These are phyloP conservation scores for Zarea fungicola DNA, from an alignment of 2,329 filamentous ascomycete species.

Conservation along the genomic window DNA sequence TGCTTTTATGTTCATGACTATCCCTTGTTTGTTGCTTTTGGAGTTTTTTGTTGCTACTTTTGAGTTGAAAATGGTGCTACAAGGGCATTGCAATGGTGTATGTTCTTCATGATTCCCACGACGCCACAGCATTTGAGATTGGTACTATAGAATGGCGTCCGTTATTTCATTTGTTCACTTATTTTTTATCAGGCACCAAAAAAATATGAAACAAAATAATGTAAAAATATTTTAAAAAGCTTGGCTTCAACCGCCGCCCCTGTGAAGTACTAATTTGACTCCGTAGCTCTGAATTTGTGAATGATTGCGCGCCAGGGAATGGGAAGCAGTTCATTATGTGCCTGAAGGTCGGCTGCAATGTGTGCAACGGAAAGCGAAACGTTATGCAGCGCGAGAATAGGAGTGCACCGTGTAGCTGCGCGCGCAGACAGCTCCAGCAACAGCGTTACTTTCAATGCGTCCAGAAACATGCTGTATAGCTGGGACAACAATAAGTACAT, in stretches of 20 bases:
- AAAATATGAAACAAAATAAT: neutral
- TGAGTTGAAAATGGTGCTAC: conserved; percentile 4
- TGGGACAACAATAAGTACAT: conserved; percentile 6
- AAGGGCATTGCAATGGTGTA: conserved; percentile 11
- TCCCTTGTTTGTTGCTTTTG: conserved; percentile 1
- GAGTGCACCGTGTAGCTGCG: neutral
- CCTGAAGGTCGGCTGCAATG: conserved; percentile 5
- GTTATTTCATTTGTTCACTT: neutral
- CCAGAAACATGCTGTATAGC: neutral
- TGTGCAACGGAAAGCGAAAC: conserved; percentile 3
- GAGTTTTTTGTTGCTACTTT: conserved; percentile 12
- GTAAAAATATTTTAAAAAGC: neutral
- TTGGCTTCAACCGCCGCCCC: too few species aligned
- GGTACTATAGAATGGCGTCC: conserved; percentile 2
- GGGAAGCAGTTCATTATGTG: neutral
- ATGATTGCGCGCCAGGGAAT: neutral
- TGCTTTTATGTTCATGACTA: neutral
- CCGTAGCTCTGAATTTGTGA: too few species aligned
- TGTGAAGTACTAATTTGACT: too few species aligned
- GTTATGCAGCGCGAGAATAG: neutral
- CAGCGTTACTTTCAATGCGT: neutral
- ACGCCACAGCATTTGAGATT: conserved; percentile 12
- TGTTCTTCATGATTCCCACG: conserved; percentile 11
- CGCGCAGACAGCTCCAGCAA: neutral
- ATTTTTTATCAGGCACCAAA: neutral